Evolutionary conservation across 2,329 filamentous ascomycete species (phyloP).

Genomic region (Calonectria multiphialidica): DNA sequence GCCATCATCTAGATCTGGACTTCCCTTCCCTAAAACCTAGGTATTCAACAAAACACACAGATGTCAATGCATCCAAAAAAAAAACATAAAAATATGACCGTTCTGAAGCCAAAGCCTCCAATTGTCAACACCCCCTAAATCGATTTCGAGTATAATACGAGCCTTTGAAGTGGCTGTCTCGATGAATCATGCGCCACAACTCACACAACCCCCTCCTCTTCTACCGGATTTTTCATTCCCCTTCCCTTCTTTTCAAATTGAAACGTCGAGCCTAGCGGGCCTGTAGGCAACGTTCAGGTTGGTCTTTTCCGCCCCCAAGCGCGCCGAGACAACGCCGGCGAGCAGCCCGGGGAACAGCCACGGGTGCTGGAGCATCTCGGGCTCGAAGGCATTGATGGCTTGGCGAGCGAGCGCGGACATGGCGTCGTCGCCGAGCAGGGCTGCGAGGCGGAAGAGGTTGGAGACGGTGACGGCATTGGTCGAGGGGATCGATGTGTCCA

Average conservation of each 20-base stretch:
- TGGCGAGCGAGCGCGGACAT: slow-evolving; percentile 76
- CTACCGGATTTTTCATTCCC: not conserved
- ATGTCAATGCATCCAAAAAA: not conserved
- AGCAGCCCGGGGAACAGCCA: slow-evolving; percentile 91
- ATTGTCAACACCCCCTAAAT: not conserved
- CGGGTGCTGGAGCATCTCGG: slow-evolving; percentile 92
- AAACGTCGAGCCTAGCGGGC: slow-evolving; percentile 36
- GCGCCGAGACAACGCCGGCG: slow-evolving; percentile 78
- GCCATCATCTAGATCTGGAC: not conserved
- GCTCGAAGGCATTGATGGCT: slow-evolving; percentile 88
- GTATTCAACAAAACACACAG: not conserved
- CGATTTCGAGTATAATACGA: not conserved
- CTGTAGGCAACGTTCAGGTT: slow-evolving; percentile 43
- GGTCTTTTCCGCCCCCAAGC: slow-evolving; percentile 72
- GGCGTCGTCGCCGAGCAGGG: slow-evolving; percentile 73
- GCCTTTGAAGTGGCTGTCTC: not conserved
- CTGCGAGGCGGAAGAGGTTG: slow-evolving; percentile 86
- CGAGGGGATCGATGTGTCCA: slow-evolving; percentile 92
- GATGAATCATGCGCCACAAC: not conserved
- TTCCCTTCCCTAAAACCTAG: not conserved
- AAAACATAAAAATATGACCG: not conserved
- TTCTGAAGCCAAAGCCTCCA: not conserved
- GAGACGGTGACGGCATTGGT: slow-evolving; percentile 88
- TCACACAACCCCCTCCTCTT: not conserved
- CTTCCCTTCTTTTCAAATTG: not conserved